Evolutionary conservation across 2,329 filamentous ascomycete species (phyloP), one percentile per base, ranked within the genome.

Genomic region (Ophiostoma himal-ulmi): DNA sequence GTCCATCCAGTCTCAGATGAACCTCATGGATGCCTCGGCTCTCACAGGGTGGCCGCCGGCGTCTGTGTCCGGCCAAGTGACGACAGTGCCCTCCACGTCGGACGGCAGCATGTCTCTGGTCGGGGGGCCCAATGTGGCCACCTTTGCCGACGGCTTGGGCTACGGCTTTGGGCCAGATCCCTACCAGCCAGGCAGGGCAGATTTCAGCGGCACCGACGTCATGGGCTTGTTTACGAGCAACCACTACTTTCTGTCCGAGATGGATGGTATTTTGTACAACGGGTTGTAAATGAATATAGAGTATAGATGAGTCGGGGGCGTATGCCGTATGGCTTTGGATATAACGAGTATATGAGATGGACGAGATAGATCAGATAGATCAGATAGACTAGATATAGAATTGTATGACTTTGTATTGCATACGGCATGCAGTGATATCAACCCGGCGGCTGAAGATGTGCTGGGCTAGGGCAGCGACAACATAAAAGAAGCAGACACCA

Each of bases 131-230:
- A 39, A 36, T 11, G 62, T 39, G 20, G 41, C 34, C 11, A 60
- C 36, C 41, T 36, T 52, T 6, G 1, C 60, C 11, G 62, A 65
- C n/a, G 57, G 57, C 30, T 34, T 67, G 0, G 44, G 48, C 52
- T 48, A 30, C 48, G 66, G 62, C 3, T 65, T 65, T 22, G 62
- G 36, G 5, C 22, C 62, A 11, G n/a, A 65, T 8, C 36, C 62
- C 20, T 65, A 65, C 36, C 62, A 65, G 36, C 62, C 62, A 20
- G 62, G 62, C 36, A 39, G 26, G 20, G 37, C 65, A 20, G 71
- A 73, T 14, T 30, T 74, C 1, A 26, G 26, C 22, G 73, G 73
- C n/a, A 74, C 73, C 1, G 72, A 74, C n/a, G 70, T 74, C 41
- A 72, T 74, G 73, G 68, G 71, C 2, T 67, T 74, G 1, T 74